These are phyloP conservation scores for Beta corolliflora DNA, from an alignment of 179 eudicot genomes.

Conservation along the genomic window DNA sequence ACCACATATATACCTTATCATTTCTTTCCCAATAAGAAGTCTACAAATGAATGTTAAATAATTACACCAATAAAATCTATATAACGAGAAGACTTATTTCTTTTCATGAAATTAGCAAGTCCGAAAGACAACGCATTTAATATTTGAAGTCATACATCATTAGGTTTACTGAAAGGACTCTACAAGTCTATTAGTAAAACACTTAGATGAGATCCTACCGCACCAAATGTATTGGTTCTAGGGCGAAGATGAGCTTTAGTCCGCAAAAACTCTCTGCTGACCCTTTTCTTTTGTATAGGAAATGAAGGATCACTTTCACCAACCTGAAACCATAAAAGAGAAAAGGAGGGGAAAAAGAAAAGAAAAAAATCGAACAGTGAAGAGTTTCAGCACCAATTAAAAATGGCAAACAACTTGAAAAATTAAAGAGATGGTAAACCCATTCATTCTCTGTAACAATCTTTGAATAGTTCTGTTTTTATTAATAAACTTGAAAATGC, in stretches of 20 bases:
- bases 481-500: neutral
- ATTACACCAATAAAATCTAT: neutral
- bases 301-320: conserved; percentile 85
- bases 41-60: neutral
- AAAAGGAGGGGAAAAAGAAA: neutral
- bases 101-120: neutral
- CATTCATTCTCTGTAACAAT: too few species aligned
- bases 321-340: conserved; percentile 45
- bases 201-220: conserved; percentile 58
- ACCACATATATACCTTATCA: conserved; percentile 1
- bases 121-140: neutral
- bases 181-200: neutral
- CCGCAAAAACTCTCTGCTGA: conserved; percentile 89
- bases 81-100: neutral
- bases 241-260: conserved; percentile 99
- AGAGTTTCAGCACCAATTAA: neutral
- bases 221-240: conserved; percentile 94
- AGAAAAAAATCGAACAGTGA: neutral
- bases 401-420: neutral
- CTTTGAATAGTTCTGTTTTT: too few species aligned
- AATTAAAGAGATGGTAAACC: neutral
- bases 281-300: conserved; percentile 98
- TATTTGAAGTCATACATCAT: neutral
- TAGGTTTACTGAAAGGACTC: neutral
- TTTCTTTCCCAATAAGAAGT: neutral